phyloP scores from a whole-genome alignment of 2,329 filamentous ascomycete species.

The Apiospora aurea region DNA sequence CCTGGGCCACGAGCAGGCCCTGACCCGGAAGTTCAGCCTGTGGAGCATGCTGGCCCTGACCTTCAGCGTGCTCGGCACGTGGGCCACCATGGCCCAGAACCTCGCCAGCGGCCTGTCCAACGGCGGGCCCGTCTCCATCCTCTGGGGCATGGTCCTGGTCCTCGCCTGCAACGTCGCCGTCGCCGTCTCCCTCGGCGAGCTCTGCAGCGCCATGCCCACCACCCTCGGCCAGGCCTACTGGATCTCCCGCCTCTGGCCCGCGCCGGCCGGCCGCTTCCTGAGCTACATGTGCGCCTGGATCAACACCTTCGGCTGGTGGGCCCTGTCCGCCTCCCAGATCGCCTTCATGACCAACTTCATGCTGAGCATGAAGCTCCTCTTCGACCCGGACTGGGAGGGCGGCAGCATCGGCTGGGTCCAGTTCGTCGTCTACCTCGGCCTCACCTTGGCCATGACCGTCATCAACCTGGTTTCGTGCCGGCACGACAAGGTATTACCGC shows the following conservation, averaged over 20 bases:
- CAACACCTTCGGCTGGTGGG: slow-evolving; percentile 67
- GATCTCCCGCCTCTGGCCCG: slow-evolving; percentile 53
- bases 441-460: slow-evolving; percentile 54
- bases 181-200: slow-evolving; percentile 61
- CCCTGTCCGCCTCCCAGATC: slow-evolving; percentile 60
- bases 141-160: slow-evolving; percentile 63
- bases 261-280: slow-evolving; percentile 51
- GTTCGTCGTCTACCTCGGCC: slow-evolving; percentile 61
- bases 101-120: slow-evolving; percentile 59
- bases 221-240: slow-evolving; percentile 67
- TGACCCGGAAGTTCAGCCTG: slow-evolving; percentile 56
- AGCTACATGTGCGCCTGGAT: slow-evolving; percentile 67
- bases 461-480: slow-evolving; percentile 61
- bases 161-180: slow-evolving; percentile 60
- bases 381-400: slow-evolving; percentile 54
- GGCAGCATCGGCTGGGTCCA: slow-evolving; percentile 56
- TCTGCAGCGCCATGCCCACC: slow-evolving; percentile 65
- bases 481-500: slow-evolving; percentile 53
- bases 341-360: slow-evolving; percentile 66
- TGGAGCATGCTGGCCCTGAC: slow-evolving; percentile 65
- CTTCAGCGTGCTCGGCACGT: slow-evolving; percentile 64
- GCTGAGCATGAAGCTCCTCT: slow-evolving; percentile 63
- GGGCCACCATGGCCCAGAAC: slow-evolving; percentile 63
- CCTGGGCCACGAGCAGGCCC: slow-evolving; percentile 48
- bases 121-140: slow-evolving; percentile 60